Evolutionary conservation across 192 early-diverging fungal genomes (phyloP), one percentile per base, ranked within the genome.

Genomic region (Entomortierella parvispora): DNA sequence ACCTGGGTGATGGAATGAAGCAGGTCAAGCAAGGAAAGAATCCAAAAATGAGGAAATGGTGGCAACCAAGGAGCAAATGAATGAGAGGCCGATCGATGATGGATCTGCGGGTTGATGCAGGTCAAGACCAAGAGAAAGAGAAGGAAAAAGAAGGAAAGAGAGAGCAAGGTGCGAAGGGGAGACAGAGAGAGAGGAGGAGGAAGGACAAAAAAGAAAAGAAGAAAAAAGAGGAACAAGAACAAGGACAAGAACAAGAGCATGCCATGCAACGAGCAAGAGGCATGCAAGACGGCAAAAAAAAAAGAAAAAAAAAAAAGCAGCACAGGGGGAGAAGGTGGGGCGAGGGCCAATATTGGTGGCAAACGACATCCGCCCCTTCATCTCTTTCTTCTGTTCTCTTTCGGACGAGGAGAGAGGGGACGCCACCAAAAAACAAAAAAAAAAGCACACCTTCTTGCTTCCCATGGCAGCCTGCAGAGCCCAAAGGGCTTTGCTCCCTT

Each of bases 1-100:
- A 8, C 28, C 54, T 8, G 47, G 20, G n/a, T 56, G 26, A 29
- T 60, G 54, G 59, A 57, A 48, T 37, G 59, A 60, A 20, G 58
- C 45, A 31, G 55, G 55, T 46, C 7, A 40, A 40, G 37, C 37
- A 40, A 12, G 37, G 37, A 40, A 12, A 9, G 12, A 40, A 40
- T 40, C 7, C 12, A 40, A 12, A 40, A 40, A 67, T 67, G 11
- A 46, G n/a, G 43, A 2, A 20, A 37, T 57, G 55, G 34, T 54
- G 18, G 6, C 26, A 54, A 5, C 7, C 28, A 54, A 54, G 32
- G 25, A 54, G 25, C 14, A 26, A 54, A 23, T 11, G 52, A 54
- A 29, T 5, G 28, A 54, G 26, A 54, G 32, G 12, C 10, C 26
- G 52, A 54, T 22, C 25, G 25, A 26, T 22, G 28, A 29, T 29